Conservation (phyloP, 2,329 filamentous ascomycete genomes). For the Fusarium goolgardi region DNA sequence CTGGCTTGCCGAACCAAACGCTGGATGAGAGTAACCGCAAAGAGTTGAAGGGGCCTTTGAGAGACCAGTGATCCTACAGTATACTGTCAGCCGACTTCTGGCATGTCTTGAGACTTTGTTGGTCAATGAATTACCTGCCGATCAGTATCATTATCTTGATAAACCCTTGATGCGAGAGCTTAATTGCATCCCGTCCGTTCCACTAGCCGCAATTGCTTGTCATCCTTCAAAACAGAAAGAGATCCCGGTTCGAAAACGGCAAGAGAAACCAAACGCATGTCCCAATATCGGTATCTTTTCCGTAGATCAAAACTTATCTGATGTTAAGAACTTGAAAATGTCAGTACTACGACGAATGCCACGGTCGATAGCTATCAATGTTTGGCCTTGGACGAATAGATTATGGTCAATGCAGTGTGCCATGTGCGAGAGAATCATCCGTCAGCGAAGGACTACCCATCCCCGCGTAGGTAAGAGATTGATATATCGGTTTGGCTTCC, state of each 20-base stretch:
- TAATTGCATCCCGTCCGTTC: not conserved
- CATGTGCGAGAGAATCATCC: not conserved
- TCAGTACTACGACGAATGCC: conserved; percentile 10
- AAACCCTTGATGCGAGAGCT: not conserved
- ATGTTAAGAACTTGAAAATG: conserved; percentile 13
- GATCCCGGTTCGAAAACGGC: not conserved
- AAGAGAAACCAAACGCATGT: not conserved
- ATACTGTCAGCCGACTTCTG: not conserved
- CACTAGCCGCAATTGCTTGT: not conserved
- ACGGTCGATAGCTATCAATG: not conserved
- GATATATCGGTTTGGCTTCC: not conserved
- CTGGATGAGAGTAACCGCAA: not conserved
- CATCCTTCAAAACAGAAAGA: not conserved
- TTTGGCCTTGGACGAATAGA: not conserved
- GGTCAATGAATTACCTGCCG: not conserved
- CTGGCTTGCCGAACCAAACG: rapidly evolving
- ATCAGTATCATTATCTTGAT: not conserved
- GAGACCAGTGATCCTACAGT: not conserved
- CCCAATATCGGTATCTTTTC: not conserved
- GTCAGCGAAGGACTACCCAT: not conserved
- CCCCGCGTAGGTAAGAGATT: not conserved
- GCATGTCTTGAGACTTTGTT: not conserved
- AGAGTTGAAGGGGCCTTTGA: not conserved
- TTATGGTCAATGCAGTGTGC: not conserved
- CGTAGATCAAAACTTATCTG: conserved; percentile 10